Base-by-base conservation (phyloP, 2,329 filamentous ascomycete genomes). In the Nemania sp. region DNA sequence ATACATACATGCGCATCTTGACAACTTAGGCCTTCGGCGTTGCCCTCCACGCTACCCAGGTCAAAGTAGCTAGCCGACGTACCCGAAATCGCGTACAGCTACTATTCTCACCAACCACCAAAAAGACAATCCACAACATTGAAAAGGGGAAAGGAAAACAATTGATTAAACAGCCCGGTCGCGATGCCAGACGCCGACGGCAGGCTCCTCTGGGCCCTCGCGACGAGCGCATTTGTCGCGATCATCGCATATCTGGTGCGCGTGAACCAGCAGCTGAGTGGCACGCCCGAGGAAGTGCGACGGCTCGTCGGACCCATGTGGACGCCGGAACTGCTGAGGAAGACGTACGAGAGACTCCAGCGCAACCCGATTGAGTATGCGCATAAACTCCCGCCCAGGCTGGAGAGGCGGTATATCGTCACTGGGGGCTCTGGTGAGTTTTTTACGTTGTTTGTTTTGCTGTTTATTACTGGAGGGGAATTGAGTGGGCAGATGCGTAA, bases 351-450 rank as follows among this genome's bases (percentile, higher is more conserved):
- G 34, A 65, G 65, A 30, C 48, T 76, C 15, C 62, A 71, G 48
- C 63, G 66, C n/a, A 59, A 66, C 3, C 74, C 74, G 1, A 62
- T 76, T 17, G 69, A 76, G 49, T 76, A 73, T 54, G 61, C 58
- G 6, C 65, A 68, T 24, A 67, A 70, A 31, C 57, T 77, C 15
- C 76, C 76, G 3, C 72, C 70, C 1, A 71, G 66, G 50, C 60
- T 73, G 42, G 67, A 73, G 11, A 70, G 76, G 37, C 70, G 75
- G 23, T 79, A 78, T 57, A 60, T 79, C 28, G 68, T 78, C 3
- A 74, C 76, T 4, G 76, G 77, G 12, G 77, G 76, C 11, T 77
- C 75, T n/a, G 76, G 75, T 75, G 48, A 64, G 72, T 67, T 39
- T 37, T 43, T 39, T 19, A 11, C n/a, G n/a, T n/a, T n/a, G n/a